Evolutionary conservation across 2,329 filamentous ascomycete genomes (phyloP).

Genomic region (Neoarthrinium moseri): DNA sequence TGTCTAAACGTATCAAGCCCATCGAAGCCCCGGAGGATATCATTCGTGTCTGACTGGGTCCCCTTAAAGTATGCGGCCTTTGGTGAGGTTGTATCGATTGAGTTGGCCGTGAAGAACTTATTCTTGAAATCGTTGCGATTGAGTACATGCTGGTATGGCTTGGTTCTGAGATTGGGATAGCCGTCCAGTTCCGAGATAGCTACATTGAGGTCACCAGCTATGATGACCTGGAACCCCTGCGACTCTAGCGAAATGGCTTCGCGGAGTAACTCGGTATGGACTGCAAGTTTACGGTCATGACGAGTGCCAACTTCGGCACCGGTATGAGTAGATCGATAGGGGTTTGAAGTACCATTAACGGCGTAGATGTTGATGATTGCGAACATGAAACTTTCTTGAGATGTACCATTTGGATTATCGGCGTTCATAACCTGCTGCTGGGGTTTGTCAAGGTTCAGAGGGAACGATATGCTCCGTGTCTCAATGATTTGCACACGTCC

Average conservation of each 20-base stretch:
- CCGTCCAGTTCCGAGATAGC: slow-evolving; percentile 34
- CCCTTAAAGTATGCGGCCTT: slow-evolving; percentile 8
- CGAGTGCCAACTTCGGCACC: slow-evolving; percentile 42
- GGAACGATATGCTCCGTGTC: slow-evolving; percentile 15
- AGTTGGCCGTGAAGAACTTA: slow-evolving; percentile 38
- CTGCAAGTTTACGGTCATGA: slow-evolving; percentile 48
- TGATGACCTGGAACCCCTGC: slow-evolving; percentile 39
- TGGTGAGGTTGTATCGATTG: slow-evolving; percentile 14
- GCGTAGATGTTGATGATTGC: slow-evolving; percentile 53
- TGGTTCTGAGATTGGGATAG: slow-evolving; percentile 42
- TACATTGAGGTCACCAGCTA: slow-evolving; percentile 54
- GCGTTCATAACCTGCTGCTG: no score
- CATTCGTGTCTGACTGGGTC: slow-evolving; percentile 4
- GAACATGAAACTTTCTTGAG: no score
- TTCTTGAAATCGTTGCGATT: slow-evolving; percentile 50
- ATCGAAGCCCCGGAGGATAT: slow-evolving; percentile 27
- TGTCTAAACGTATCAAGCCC: slow-evolving; percentile 47
- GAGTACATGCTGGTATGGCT: slow-evolving; percentile 42
- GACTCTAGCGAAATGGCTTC: slow-evolving; percentile 40
- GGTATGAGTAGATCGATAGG: slow-evolving; percentile 41
- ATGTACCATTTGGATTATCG: no score
- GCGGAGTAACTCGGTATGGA: slow-evolving; percentile 43
- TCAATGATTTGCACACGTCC: slow-evolving; percentile 49
- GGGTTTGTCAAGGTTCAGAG: not conserved
- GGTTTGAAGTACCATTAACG: slow-evolving; percentile 48